Evolutionary conservation across 2,329 filamentous ascomycete species (phyloP).

Genomic region (Pestalotiopsis sp.): DNA sequence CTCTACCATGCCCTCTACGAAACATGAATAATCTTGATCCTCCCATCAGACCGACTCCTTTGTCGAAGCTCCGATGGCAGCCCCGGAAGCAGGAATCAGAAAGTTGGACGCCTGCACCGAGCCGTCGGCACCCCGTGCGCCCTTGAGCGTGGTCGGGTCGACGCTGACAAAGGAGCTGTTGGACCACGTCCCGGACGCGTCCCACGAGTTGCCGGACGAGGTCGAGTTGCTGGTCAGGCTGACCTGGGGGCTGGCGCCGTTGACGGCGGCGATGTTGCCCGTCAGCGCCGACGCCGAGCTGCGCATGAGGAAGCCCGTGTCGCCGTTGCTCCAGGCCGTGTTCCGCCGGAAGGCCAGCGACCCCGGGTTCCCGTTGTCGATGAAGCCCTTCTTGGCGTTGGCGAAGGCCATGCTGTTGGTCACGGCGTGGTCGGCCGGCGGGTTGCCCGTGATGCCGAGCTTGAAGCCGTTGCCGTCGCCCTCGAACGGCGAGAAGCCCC

Average conservation of each 20-base stretch:
- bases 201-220: slow-evolving; percentile 43
- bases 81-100: slow-evolving; percentile 37
- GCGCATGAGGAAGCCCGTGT: slow-evolving; percentile 41
- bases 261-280: slow-evolving; percentile 41
- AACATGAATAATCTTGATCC: neutral
- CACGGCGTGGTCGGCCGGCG: slow-evolving; percentile 43
- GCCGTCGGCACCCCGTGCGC: slow-evolving; percentile 36
- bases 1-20: neutral
- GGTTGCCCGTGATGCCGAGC: slow-evolving; percentile 41
- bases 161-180: slow-evolving; percentile 42
- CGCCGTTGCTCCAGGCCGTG: slow-evolving; percentile 48
- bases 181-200: slow-evolving; percentile 38
- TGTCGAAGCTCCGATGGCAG: slow-evolving; percentile 40
- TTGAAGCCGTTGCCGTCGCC: slow-evolving; percentile 52
- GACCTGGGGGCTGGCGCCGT: slow-evolving; percentile 24
- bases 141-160: slow-evolving; percentile 35
- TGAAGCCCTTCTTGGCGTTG: slow-evolving; percentile 47
- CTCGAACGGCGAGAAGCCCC: slow-evolving; percentile 43
- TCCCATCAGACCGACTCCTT: neutral
- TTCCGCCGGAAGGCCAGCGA: slow-evolving; percentile 41
- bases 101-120: slow-evolving; percentile 42
- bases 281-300: slow-evolving; percentile 34
- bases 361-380: slow-evolving; percentile 47
- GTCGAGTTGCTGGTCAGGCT: slow-evolving; percentile 25
- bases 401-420: slow-evolving; percentile 44